Base-by-base conservation (phyloP, 2,329 filamentous ascomycete genomes). In the Alternaria conjuncta region DNA sequence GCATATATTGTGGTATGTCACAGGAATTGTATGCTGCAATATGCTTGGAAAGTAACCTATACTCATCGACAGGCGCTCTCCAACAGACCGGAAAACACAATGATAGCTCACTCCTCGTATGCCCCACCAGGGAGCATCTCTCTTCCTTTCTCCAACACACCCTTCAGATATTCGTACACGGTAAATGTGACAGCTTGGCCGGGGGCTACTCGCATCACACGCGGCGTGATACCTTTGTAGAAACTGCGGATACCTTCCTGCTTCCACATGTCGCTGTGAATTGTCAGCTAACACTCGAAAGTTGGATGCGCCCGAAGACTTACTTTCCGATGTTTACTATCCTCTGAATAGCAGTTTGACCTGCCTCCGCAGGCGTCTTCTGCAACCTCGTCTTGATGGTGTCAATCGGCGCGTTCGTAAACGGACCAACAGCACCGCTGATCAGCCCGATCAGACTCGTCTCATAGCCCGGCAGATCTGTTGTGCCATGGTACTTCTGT, bases 331-430 rank as follows among this genome's bases (percentile, higher is more conserved):
- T 99, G 44, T 82, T 79, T 28, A 87, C 85, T 72, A 99, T 97
- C 64, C 96, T 86, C 62, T 88, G 87, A 71, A 96, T 81, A 12
- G 96, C 95, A 50, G 89, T 92, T 76, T 94, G 91, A 15, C 95
- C 94, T 6, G 89, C 87, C 81, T 92, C 87, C 4, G 92, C 94
- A 0, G 93, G 93, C 55, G 90, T 96, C 83, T 93, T 96, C 81
- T 99, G 96, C 79, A 99, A 83, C 55, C 96, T 86, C 45, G 96
- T 99, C 89, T 99, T 99, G 85, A 99, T 98, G 43, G 96, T 99
- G 78, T 99, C 96, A 78, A 99, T 98, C 21, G 96, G 96, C 26
- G 96, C 96, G 79, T 99, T 99, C 73, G 92, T 96, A 77, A 99
- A 87, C 6, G 96, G 96, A 1, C 96, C 96, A 88, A 99, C 96